Evolutionary conservation across 495 filamentous ascomycete genomes (phyloP), one percentile per base, ranked within the genome.

Genomic region (Daldinia grandis): DNA sequence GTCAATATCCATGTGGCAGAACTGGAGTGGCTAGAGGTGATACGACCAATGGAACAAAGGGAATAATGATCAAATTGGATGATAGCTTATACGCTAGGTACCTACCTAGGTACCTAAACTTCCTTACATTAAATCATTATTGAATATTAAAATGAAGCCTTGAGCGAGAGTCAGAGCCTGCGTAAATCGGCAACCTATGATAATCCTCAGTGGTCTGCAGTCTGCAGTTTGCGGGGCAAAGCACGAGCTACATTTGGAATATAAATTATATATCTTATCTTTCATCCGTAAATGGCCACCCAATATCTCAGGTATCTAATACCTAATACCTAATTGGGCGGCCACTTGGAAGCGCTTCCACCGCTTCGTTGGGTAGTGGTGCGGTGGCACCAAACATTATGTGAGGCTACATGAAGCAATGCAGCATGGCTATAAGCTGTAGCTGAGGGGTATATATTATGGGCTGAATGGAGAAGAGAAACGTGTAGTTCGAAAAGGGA

Each of bases 341-440:
- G 54, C 64, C 57, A 14, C 33, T 35, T 35, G 1, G 33, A 35
- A 61, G 14, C 42, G 14, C 42, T 55, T 51, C 53, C 64, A 53
- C 58, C 33, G 27, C 19, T 37, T 68, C 59, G 49, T 50, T 61
- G 5, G 53, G 14, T 19, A 47, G 61, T 19, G 53, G 61, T 68
- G 69, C 50, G 64, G 64, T 72, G 64, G 64, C 69, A 72, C 69
- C 61, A 61, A 59, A 12, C 64, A 68, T 30, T 64, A 67, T 37
- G 50, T 58, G 64, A 68, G 57, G 69, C 69, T 64, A 72, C 69
- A 60, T 65, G 69, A 72, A 56, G 62, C 64, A 38, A 61, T 62
- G 56, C 59, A 53, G 21, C 60, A 40, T 64, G 5, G 54, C 59
- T 28, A 58, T 10, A 56, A 63, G 60, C 64, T 64, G 60, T 50